A percentile compares a stretch with the other conserved stretches of the same genome.
Conservation (phyloP, 2,329 filamentous ascomycete species). For the Fusarium sp. region DNA sequence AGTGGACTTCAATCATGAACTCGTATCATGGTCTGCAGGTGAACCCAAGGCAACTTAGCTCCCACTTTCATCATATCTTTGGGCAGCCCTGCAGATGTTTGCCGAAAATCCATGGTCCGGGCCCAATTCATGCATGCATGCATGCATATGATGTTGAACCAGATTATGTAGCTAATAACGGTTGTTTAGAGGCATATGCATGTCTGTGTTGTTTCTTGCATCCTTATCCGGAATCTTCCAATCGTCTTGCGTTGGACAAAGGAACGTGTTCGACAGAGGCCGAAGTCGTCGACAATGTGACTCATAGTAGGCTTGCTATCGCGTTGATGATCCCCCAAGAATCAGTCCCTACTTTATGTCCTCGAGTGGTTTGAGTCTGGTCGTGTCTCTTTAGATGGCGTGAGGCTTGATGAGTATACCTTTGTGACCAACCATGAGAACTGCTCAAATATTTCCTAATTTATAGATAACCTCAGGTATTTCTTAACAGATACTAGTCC, state of each 20-base stretch:
- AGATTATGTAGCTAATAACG: conserved; percentile 7
- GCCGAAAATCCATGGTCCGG: conserved; percentile 1
- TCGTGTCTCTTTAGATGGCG: no score
- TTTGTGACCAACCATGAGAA: no score
- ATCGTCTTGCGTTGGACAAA: neutral
- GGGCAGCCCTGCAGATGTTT: conserved; percentile 32
- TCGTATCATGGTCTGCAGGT: conserved; percentile 12
- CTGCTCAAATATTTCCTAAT: no score
- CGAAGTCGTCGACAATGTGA: conserved; percentile 15
- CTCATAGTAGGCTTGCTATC: conserved; percentile 4
- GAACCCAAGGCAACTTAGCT: conserved; percentile 17
- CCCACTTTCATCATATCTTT: conserved; percentile 1
- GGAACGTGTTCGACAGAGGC: neutral
- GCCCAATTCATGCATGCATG: conserved; percentile 19
- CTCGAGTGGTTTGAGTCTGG: neutral
- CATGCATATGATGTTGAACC: conserved; percentile 10
- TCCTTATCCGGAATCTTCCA: conserved; percentile 9
- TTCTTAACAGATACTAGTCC: no score
- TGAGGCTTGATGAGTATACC: no score
- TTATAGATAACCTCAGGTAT: no score
- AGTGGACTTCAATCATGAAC: conserved; percentile 1
- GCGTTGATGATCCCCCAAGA: neutral
- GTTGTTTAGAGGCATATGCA: conserved; percentile 18
- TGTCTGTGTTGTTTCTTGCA: conserved; percentile 24
- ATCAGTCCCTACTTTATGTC: neutral